A percentile compares a stretch with the other conserved stretches of the same genome.
These are phyloP conservation scores for Coffea eugenioides DNA, from an alignment of 257 asterid species.

Conservation along the genomic window DNA sequence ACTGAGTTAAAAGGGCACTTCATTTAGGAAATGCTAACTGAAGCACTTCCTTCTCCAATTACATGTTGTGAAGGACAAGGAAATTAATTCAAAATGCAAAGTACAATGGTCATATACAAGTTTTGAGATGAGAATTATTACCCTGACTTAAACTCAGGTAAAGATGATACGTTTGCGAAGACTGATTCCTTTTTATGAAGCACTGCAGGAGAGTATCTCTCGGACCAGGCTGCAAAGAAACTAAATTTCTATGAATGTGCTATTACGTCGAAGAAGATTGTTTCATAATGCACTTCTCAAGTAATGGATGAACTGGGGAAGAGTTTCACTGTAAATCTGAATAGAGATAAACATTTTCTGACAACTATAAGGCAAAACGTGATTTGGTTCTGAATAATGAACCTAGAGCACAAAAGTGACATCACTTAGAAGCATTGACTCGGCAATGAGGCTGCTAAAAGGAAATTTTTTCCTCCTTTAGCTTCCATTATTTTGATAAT, in stretches of 20 bases:
- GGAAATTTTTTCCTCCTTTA: not conserved
- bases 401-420: not conserved
- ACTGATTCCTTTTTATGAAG: slow-evolving; percentile 73
- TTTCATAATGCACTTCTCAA: not conserved
- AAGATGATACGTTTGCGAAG: slow-evolving; percentile 66
- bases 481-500: not conserved
- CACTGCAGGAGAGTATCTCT: slow-evolving; percentile 75
- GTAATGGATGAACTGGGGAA: not conserved
- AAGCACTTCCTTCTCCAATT: not conserved
- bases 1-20: not conserved
- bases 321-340: not conserved
- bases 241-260: slow-evolving; percentile 7
- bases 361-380: not conserved
- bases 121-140: slow-evolving; percentile 16
- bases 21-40: not conserved
- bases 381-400: not conserved
- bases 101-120: not conserved
- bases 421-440: not conserved
- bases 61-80: not conserved
- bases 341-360: not conserved
- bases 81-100: not conserved
- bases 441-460: not conserved
- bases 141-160: slow-evolving; percentile 78
- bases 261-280: not conserved
- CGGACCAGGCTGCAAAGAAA: slow-evolving; percentile 86